Evolutionary conservation across 345 rosid species (phyloP), one percentile per base, ranked within the genome.

Genomic region (Salix udensis): DNA sequence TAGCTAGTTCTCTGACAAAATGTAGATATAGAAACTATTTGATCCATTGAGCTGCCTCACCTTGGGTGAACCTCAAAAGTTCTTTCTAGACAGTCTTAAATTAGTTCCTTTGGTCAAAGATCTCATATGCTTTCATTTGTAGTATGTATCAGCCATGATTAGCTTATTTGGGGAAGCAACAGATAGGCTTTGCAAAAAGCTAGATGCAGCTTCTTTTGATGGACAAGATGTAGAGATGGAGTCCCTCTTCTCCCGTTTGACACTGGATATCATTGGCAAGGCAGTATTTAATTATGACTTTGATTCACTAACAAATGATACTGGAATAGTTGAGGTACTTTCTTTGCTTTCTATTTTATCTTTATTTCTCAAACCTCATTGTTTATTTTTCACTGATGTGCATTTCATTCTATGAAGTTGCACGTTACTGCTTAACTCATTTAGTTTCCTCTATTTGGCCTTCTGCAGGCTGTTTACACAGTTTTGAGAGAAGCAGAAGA

Each of bases 121-220:
- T 77, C 67, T 75, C 37, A 23, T 21, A 15, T 39, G 12, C 65
- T 44, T 77, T 79, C 46, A 39, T 65, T 62, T 81, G 72, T 80
- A 95, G 98, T 95, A 91, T 82, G 98, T 95, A 72, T 88, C 93
- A 46, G 94, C 98, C 70, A 95, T 95, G 98, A 88, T 95, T 75
- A 80, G 85, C 83, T 84, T 95, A 76, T 95, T 95, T 71, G 96
- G 93, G 75, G 79, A 88, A 87, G 94, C 96, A 76, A 86, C 98
- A 23, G 86, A 91, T 76, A 89, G 97, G 88, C 98, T 95, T 74
- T 91, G 97, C 79, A 75, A 83, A 78, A 95, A 93, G 85, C 90
- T 95, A 24, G 90, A 88, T 82, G 79, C 74, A 34, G 98, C 98
- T 80, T 94, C 96, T 81, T 82, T 90, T 61, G 84, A 84, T 65